Conservation (phyloP, 805 yeast genomes). For the Myxozyma nipponensis region DNA sequence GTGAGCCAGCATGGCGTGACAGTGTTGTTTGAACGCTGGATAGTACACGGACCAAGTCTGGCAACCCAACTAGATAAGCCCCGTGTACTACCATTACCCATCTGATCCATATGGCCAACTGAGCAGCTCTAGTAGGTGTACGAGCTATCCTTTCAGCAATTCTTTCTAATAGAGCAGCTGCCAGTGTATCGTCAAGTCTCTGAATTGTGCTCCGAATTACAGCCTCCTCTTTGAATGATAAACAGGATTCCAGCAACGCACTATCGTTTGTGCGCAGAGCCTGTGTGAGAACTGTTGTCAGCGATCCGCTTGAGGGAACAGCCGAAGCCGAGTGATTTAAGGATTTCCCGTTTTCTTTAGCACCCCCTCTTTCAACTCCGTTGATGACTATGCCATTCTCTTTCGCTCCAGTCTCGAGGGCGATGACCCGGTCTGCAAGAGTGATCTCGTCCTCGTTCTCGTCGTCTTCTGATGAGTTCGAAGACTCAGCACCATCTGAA, state of each 20-base stretch:
- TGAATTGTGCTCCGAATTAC: conserved; percentile 54
- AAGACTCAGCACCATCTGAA: conserved; percentile 20
- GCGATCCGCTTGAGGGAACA: conserved; percentile 63
- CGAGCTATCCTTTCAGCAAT: conserved; percentile 50
- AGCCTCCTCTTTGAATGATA: conserved; percentile 49
- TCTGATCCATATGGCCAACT: conserved; percentile 65
- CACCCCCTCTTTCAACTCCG: conserved; percentile 3
- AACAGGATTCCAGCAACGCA: conserved; percentile 77
- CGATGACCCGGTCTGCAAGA: conserved; percentile 42
- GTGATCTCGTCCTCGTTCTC: conserved; percentile 45
- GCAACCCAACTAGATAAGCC: conserved; percentile 52
- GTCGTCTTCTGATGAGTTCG: conserved; percentile 31
- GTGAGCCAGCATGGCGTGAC: conserved; percentile 49
- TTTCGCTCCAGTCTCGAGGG: conserved; percentile 34
- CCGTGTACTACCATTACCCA: conserved; percentile 74
- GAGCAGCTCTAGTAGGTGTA: conserved; percentile 51
- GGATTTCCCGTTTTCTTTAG: conserved; percentile 24
- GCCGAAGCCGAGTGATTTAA: neutral
- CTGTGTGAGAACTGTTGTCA: conserved; percentile 80
- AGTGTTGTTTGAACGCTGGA: conserved; percentile 57
- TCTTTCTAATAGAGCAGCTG: conserved; percentile 45
- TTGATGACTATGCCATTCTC: neutral
- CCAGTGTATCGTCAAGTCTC: conserved; percentile 47
- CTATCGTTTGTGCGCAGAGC: conserved; percentile 86
- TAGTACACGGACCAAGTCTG: conserved; percentile 52